Percentiles rank a stretch among this genome's conserved stretches.
Evolutionary conservation across 148 eudicot species (phyloP).

Genomic region (Hydrangea macrophylla): DNA sequence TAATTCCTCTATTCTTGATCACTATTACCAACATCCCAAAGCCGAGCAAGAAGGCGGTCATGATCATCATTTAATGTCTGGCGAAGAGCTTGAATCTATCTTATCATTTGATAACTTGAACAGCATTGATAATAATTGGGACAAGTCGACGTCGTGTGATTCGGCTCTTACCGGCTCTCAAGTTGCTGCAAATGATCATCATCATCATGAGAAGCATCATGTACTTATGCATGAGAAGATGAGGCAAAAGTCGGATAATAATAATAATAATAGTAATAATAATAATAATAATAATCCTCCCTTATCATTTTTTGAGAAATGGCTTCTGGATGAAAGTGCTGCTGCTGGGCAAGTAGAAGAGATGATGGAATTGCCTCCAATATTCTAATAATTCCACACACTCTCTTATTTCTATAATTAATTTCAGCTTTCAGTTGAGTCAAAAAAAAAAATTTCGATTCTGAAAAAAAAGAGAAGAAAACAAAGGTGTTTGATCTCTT

Average conservation of each 20-base stretch:
- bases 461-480: neutral
- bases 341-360: slow-evolving; percentile 49
- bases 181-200: slow-evolving; percentile 1
- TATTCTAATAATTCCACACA: slow-evolving; percentile 27
- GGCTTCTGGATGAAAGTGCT: slow-evolving; percentile 83
- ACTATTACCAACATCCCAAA: slow-evolving; percentile 5
- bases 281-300: slow-evolving; percentile 66
- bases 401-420: neutral
- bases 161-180: slow-evolving; percentile 20
- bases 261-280: too few species aligned
- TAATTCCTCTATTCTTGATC: neutral
- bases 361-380: slow-evolving; percentile 59
- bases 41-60: slow-evolving; percentile 17
- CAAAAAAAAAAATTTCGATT: neutral
- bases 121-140: slow-evolving; percentile 24
- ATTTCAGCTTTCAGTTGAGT: slow-evolving; percentile 1
- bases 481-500: neutral
- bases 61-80: slow-evolving; percentile 16
- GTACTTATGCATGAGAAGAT: slow-evolving; percentile 17
- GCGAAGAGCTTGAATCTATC: slow-evolving; percentile 36
- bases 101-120: slow-evolving; percentile 32
- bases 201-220: neutral
- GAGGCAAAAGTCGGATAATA: slow-evolving; percentile 11
- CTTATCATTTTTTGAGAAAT: slow-evolving; percentile 66
- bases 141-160: slow-evolving; percentile 27